Evolutionary conservation across 495 filamentous ascomycete genomes (phyloP).

Genomic region (Terfezia claveryi): DNA sequence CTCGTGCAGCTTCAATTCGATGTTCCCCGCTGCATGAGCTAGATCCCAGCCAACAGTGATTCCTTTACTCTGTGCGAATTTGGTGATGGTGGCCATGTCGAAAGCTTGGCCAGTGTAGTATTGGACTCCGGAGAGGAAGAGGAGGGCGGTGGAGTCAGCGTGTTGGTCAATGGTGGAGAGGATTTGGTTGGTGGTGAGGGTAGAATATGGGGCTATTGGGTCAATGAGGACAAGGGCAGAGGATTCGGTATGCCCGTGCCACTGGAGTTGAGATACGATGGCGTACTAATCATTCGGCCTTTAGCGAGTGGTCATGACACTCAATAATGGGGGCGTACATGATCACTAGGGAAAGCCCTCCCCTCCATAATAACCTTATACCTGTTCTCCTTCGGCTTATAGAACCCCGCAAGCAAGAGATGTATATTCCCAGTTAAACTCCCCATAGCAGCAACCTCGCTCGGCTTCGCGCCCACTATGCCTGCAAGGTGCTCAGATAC

Average conservation of each 20-base stretch:
- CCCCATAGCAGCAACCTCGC: conserved; percentile 83
- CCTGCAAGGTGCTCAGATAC: conserved; percentile 53
- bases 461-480: conserved; percentile 57
- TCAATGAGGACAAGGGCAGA: conserved; percentile 53
- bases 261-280: conserved; percentile 63
- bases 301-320: not conserved
- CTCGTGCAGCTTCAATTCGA: conserved; percentile 58
- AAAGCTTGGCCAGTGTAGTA: conserved; percentile 88
- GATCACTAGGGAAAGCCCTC: conserved; percentile 89
- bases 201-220: conserved; percentile 28
- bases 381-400: conserved; percentile 41
- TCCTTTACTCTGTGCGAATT: conserved; percentile 47
- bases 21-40: conserved; percentile 85
- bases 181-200: conserved; percentile 50
- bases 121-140: conserved; percentile 78
- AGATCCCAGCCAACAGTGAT: conserved; percentile 87
- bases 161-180: conserved; percentile 54
- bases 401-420: conserved; percentile 78
- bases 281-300: conserved; percentile 40
- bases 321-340: conserved; percentile 28
- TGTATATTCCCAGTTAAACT: conserved; percentile 86
- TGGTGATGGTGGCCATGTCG: conserved; percentile 68
- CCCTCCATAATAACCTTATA: conserved; percentile 85
- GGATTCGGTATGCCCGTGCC: conserved; percentile 46
- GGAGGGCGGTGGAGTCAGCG: conserved; percentile 49